Percentiles rank a stretch among this genome's conserved stretches.
Evolutionary conservation across 371 early-diverging fungal species (phyloP).

Genomic region (Lichtheimia corymbifera): DNA sequence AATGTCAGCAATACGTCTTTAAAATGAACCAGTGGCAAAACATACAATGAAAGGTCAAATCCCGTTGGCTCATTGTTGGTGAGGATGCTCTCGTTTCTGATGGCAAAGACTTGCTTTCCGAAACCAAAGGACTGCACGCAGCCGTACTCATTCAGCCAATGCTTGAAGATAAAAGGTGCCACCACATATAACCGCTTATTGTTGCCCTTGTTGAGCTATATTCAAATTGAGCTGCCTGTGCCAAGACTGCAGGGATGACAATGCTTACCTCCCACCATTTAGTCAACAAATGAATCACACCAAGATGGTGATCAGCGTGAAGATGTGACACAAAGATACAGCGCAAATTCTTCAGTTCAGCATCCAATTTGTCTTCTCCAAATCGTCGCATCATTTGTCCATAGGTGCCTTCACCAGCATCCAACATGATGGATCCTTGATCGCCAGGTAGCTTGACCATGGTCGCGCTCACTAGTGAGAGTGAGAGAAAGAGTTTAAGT

Average conservation of each 20-base stretch:
- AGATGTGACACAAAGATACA: constrained; percentile 95
- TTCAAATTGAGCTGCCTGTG: constrained; percentile 2
- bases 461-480: constrained; percentile 78
- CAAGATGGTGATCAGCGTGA: constrained; percentile 99
- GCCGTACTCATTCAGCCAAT: constrained; percentile 72
- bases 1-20: background rate
- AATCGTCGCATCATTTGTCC: constrained; percentile 89
- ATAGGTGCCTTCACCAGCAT: constrained; percentile 98
- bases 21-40: too few species aligned
- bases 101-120: constrained; percentile 18
- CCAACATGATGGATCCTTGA: constrained; percentile 78
- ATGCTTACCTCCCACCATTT: constrained; percentile 6
- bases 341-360: constrained; percentile 55
- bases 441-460: constrained; percentile 63
- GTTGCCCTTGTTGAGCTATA: constrained; percentile 1
- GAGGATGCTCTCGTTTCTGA: constrained; percentile 36
- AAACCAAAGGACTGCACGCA: constrained; percentile 65
- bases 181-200: constrained; percentile 40
- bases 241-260: background rate
- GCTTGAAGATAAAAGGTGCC: constrained; percentile 62
- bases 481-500: too few species aligned
- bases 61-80: constrained; percentile 3
- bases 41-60: background rate
- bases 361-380: constrained; percentile 45
- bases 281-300: constrained; percentile 73